Percentiles rank a stretch among this genome's conserved stretches.
phyloP scores from a whole-genome alignment of 768 basidiomycete genomes.

The Phylloporus rhodoxanthus region DNA sequence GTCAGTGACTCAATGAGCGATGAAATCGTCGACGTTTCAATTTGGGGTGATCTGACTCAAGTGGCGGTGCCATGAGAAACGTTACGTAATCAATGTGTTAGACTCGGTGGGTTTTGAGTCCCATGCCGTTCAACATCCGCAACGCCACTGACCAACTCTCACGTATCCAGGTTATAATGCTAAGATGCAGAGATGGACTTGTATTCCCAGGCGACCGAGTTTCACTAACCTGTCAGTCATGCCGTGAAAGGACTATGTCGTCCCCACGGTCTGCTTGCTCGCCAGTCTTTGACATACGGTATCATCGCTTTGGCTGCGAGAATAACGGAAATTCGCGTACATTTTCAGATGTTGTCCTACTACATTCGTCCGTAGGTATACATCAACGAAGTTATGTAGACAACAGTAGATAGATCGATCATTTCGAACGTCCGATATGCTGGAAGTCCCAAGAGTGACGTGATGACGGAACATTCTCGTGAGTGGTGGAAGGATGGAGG shows the following conservation, averaged over 20 bases:
- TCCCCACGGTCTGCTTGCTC: background rate
- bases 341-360: conserved; percentile 1
- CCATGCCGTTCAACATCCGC: background rate
- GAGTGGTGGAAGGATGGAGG: too few relatives aligned
- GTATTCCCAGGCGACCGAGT: background rate
- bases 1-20: background rate
- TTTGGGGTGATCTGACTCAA: background rate
- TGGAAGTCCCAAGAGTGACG: too few relatives aligned
- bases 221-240: background rate
- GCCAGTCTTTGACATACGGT: background rate
- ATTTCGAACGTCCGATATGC: too few relatives aligned
- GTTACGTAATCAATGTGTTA: background rate
- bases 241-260: background rate
- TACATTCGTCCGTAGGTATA: background rate
- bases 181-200: background rate
- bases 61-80: conserved; percentile 14
- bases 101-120: background rate
- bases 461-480: too few relatives aligned
- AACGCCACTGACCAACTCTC: background rate
- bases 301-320: background rate
- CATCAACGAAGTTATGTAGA: background rate
- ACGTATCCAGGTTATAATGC: background rate
- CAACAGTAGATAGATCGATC: background rate
- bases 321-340: background rate
- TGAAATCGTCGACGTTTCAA: conserved; percentile 1